These are phyloP conservation scores for Balakata baccata DNA, from an alignment of 345 rosid genomes.

Conservation along the genomic window DNA sequence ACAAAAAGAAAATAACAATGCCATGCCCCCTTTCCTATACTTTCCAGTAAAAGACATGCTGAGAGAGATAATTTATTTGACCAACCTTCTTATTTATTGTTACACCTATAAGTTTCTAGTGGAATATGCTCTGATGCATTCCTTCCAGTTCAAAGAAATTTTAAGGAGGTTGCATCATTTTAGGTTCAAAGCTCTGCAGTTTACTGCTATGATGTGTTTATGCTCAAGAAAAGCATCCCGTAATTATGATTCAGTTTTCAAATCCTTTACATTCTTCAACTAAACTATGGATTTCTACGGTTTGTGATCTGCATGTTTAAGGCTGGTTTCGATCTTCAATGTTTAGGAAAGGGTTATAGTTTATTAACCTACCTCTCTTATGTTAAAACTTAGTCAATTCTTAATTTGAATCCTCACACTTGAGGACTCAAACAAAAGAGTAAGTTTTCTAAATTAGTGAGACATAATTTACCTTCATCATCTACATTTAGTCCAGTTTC, in stretches of 20 bases:
- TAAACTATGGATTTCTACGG: background rate
- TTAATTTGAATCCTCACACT: background rate
- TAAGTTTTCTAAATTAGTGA: background rate
- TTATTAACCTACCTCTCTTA: background rate
- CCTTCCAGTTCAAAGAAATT: background rate
- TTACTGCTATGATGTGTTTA: background rate
- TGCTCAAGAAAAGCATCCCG: background rate
- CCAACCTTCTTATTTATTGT: background rate
- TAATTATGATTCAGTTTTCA: background rate
- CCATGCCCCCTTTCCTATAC: background rate
- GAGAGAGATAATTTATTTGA: background rate
- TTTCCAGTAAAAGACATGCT: background rate
- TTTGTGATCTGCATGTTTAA: conserved; percentile 1
- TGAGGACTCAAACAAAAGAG: background rate
- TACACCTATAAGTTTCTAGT: background rate
- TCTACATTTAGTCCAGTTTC: background rate
- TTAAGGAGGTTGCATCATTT: background rate
- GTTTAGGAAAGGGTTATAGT: background rate
- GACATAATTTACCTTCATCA: background rate
- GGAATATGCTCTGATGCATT: background rate
- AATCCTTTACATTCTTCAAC: background rate
- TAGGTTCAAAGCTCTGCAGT: background rate
- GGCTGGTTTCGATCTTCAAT: background rate
- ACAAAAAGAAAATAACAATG: background rate
- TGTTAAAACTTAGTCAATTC: background rate